Evolutionary conservation across 805 yeast genomes (phyloP).

Genomic region (Torulaspora quercuum): DNA sequence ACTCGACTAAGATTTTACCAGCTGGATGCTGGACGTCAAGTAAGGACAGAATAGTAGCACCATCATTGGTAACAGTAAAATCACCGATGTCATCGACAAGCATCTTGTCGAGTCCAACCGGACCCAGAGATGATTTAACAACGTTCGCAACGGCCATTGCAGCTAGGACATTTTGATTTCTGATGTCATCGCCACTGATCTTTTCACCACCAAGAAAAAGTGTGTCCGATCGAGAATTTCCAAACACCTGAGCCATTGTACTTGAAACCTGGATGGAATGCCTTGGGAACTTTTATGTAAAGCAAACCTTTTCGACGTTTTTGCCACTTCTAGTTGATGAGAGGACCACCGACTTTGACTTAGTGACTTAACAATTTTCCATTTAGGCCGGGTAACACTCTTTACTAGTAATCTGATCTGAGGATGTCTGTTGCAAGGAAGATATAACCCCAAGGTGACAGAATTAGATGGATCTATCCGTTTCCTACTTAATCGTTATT

Average conservation of each 20-base stretch:
- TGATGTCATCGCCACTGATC: slow-evolving; percentile 90
- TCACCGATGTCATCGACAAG: slow-evolving; percentile 98
- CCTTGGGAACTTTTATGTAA: neutral
- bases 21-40: slow-evolving; percentile 99
- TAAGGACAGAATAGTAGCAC: slow-evolving; percentile 89
- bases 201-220: slow-evolving; percentile 95
- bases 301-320: neutral
- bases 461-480: no score
- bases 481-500: no score
- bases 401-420: no score
- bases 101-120: slow-evolving; percentile 98
- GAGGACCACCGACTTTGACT: no score
- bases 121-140: slow-evolving; percentile 90
- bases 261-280: neutral
- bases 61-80: slow-evolving; percentile 97
- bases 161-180: slow-evolving; percentile 94
- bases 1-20: slow-evolving; percentile 91
- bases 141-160: slow-evolving; percentile 79
- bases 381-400: slow-evolving; percentile 6
- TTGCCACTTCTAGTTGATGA: slow-evolving; percentile 7
- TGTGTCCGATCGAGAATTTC: slow-evolving; percentile 85
- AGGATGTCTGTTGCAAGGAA: no score
- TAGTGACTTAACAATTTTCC: slow-evolving; percentile 3
- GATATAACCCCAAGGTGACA: no score
- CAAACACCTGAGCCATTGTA: slow-evolving; percentile 58